Percentiles rank a stretch among this genome's conserved stretches.
These are phyloP conservation scores for Globisporangium emineosum DNA, from an alignment of 352 stramenopile species.

Conservation along the genomic window DNA sequence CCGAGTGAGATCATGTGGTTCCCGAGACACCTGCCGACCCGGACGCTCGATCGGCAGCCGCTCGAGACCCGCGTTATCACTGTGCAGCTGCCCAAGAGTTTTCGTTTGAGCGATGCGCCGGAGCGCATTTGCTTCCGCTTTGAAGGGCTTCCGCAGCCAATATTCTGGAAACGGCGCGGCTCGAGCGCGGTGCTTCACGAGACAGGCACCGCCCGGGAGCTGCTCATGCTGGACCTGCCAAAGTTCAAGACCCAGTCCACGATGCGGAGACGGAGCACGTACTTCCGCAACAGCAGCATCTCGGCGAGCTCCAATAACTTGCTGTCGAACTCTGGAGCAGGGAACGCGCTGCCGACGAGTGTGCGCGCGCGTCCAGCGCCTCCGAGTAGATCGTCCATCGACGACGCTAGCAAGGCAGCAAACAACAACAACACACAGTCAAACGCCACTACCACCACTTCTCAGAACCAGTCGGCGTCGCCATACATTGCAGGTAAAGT, in stretches of 20 bases:
- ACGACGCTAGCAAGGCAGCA: neutral
- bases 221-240: slow-evolving; percentile 34
- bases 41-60: slow-evolving; percentile 37
- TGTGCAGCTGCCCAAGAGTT: slow-evolving; percentile 44
- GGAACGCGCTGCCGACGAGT: slow-evolving; percentile 14
- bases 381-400: slow-evolving; percentile 3
- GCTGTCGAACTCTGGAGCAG: slow-evolving; percentile 15
- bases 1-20: slow-evolving; percentile 48
- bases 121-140: slow-evolving; percentile 65
- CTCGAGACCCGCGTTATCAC: slow-evolving; percentile 43
- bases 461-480: neutral
- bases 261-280: slow-evolving; percentile 39
- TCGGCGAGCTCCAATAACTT: slow-evolving; percentile 35
- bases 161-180: slow-evolving; percentile 40
- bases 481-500: slow-evolving; percentile 53
- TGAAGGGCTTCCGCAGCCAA: slow-evolving; percentile 34
- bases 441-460: neutral
- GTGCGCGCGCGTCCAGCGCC: slow-evolving; percentile 14
- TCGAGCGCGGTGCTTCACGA: slow-evolving; percentile 56
- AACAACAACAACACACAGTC: neutral
- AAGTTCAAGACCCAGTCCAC: slow-evolving; percentile 48
- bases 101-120: slow-evolving; percentile 41
- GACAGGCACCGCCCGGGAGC: slow-evolving; percentile 33
- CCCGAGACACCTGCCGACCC: slow-evolving; percentile 50
- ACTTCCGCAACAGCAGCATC: slow-evolving; percentile 56